Percentiles rank a stretch among this genome's conserved stretches.
Evolutionary conservation across 1,284 basidiomycete species (phyloP).

Genomic region (Veloporphyrellus conicus): DNA sequence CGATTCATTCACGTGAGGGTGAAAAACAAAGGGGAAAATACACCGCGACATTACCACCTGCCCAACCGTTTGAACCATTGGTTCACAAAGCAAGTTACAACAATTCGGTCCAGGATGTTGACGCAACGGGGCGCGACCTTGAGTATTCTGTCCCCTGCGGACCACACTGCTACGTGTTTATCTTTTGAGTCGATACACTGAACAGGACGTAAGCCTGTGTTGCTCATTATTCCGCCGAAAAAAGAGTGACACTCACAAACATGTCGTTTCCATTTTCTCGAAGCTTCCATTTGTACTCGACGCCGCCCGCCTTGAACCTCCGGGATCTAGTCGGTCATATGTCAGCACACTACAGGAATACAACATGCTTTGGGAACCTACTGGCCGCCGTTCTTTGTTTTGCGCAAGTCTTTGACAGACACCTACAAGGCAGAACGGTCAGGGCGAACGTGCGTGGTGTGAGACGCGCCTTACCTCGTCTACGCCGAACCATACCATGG

Average conservation of each 20-base stretch:
- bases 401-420: constrained; percentile 47
- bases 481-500: constrained; percentile 47
- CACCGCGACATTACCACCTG: constrained; percentile 35
- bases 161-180: constrained; percentile 49
- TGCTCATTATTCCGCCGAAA: neutral
- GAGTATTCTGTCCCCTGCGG: constrained; percentile 38
- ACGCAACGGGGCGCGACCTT: constrained; percentile 40
- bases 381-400: constrained; percentile 50
- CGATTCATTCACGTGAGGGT: neutral
- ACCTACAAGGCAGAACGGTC: constrained; percentile 32
- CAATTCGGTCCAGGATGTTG: constrained; percentile 47
- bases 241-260: constrained; percentile 37
- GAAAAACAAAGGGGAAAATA: neutral
- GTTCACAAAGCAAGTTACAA: constrained; percentile 55
- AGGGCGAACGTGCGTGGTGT: neutral
- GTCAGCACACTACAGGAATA: constrained; percentile 2
- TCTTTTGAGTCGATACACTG: constrained; percentile 52
- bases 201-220: neutral
- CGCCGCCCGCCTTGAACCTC: constrained; percentile 47
- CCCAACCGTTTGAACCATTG: constrained; percentile 46
- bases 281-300: constrained; percentile 60
- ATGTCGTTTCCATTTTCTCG: constrained; percentile 44
- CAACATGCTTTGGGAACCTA: constrained; percentile 26
- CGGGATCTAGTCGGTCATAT: constrained; percentile 40
- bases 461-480: constrained; percentile 38